Base-by-base conservation (phyloP, 768 basidiomycete species). In the Flagelloscypha sp. region DNA sequence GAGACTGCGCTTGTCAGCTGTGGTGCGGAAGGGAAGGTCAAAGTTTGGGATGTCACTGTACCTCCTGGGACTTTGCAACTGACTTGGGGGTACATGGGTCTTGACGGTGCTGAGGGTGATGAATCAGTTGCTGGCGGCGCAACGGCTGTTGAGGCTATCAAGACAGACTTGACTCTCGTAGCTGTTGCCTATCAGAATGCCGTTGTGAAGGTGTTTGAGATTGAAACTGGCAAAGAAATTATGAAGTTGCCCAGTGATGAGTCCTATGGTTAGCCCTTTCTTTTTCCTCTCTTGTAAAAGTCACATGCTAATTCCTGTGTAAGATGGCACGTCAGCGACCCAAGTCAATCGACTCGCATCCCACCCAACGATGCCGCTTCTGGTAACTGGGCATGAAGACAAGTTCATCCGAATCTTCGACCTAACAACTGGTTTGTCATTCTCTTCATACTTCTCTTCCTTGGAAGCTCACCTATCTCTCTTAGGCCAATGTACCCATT, bases 321-420 rank as follows among this genome's bases (percentile, higher is more conserved):
- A 55, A 81, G 90, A 92, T 48, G 83, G 75, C 3, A 76, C 82
- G 9, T 66, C 76, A 24, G 70, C 70, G 9, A 84, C 83, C 1
- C 89, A 92, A 54, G 79, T 88, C 43, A 95, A 92, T 58, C 71
- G 77, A 40, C 76, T 94, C 41, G 77, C 76, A 21, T 90, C 90
- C 24, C 90, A 95, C 63, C 90, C 90, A 6, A 90, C 86, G 2
- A 79, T 88, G 73, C 74, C 86, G 4, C 62, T 93, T 15, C 72
- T 98, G 25, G 77, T 94, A 5, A 84, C 87, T 17, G 95, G 79
- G 0, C 86, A 93, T 54, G 94, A 97, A 59, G 93, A 97, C 64
- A 93, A 88, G 48, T 80, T 78, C 50, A 86, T 98, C 49, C 74
- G 88, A 22, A 75, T 98, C 28, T 95, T 86, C 57, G 89, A 95